Evolutionary conservation across 2,329 filamentous ascomycete species (phyloP).

Genomic region (Sporothrix mexicana): DNA sequence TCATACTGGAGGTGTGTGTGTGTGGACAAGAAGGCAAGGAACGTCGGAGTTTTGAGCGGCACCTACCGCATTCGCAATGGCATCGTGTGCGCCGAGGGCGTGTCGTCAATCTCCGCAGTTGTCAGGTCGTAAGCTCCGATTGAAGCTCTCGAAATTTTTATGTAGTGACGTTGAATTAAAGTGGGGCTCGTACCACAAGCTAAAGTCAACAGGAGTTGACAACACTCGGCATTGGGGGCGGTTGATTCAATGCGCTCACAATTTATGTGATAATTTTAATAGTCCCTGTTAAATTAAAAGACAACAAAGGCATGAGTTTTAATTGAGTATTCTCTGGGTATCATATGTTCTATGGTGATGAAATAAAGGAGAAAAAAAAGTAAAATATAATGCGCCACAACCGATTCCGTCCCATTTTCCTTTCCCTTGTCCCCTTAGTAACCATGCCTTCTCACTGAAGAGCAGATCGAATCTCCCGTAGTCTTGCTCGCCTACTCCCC

Average conservation of each 20-base stretch:
- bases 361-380: not conserved
- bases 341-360: constrained; percentile 17
- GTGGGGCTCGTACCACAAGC: constrained; percentile 24
- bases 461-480: constrained; percentile 30
- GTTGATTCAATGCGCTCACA: too few relatives aligned
- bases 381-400: not conserved
- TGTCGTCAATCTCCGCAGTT: not conserved
- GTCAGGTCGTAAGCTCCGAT: not conserved
- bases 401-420: not conserved
- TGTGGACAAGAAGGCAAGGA: not conserved
- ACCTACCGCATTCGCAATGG: constrained; percentile 18
- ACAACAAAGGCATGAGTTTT: too few relatives aligned
- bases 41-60: not conserved
- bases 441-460: not conserved
- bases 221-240: not conserved
- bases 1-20: constrained; percentile 49
- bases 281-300: not conserved
- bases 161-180: constrained; percentile 22
- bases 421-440: not conserved
- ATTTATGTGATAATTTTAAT: not conserved
- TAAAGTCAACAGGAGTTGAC: not conserved
- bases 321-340: not conserved
- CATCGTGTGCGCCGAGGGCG: not conserved
- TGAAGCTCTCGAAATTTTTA: constrained; percentile 24
- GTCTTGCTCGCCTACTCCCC: constrained; percentile 35